Percentiles rank a stretch among this genome's conserved stretches.
Evolutionary conservation across 768 basidiomycete genomes (phyloP).

Genomic region (Psilocybe subaeruginosa): DNA sequence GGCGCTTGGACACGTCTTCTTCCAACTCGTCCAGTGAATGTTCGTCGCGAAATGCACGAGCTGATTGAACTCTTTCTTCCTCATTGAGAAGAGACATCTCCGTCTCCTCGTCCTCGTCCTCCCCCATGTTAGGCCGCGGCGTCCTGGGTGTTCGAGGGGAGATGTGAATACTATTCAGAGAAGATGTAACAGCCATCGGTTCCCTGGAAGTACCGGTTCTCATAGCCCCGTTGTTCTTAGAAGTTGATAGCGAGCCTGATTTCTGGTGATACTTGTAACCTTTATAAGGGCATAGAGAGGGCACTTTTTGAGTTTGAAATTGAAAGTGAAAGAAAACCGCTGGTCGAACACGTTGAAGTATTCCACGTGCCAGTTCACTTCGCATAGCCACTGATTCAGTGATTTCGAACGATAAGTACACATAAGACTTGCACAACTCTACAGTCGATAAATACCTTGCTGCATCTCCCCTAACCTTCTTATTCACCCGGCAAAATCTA

Average conservation of each 20-base stretch:
- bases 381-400: neutral
- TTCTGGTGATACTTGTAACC: neutral
- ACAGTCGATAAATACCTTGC: too few species aligned
- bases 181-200: constrained; percentile 58
- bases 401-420: too few species aligned
- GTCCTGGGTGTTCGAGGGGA: constrained; percentile 55
- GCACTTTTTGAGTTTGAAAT: neutral
- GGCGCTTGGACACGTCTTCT: constrained; percentile 39
- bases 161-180: constrained; percentile 61
- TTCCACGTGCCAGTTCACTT: constrained; percentile 7
- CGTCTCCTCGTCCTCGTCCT: constrained; percentile 55
- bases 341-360: too few species aligned
- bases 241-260: neutral
- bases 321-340: neutral
- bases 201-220: constrained; percentile 38
- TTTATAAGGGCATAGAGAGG: neutral
- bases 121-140: constrained; percentile 35
- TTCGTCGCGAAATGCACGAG: constrained; percentile 44
- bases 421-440: too few species aligned
- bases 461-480: too few species aligned
- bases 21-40: constrained; percentile 26
- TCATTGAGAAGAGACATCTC: constrained; percentile 65
- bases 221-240: constrained; percentile 36
- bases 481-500: too few species aligned
- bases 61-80: constrained; percentile 53